Base-by-base conservation (phyloP, 2,329 filamentous ascomycete genomes). In the Exophiala phaeomuriformis region DNA sequence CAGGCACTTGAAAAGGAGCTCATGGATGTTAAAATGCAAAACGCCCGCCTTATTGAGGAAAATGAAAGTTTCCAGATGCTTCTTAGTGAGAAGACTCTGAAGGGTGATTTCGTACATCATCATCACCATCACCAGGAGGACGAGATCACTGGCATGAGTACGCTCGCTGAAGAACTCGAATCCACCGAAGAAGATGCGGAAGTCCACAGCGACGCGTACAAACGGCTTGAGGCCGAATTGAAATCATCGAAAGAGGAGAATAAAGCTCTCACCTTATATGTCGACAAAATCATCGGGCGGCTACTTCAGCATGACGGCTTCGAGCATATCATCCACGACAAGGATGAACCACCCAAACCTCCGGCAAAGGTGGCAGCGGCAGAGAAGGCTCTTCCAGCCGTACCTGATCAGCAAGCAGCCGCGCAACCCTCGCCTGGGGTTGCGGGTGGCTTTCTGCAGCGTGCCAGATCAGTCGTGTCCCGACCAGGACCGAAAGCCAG, bases 281-380 rank as follows among this genome's bases (percentile, higher is more conserved):
- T 98, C 76, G 95, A 97, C 80, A 95, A 93, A 74, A 97, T 98
- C 69, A 95, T 98, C 68, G 93, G 93, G 69, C 86, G 93, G 52
- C 81, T 98, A 42, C 79, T 98, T 58, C 87, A 95, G 67, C 88
- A 96, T 71, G 87, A 95, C 65, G 90, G 95, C 62, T 97, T 95
- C 63, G 91, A 98, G 72, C 84, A 88, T 58, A 95, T 64, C 46
- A 63, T 64, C 46, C 55, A 55, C 47, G 60, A 59, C 49, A 61
- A 58, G 43, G 72, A 74, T 29, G 73, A 75, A 29, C 65, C 68
- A 9, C 57, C 66, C 2, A 53, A 63, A 30, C 62, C 67, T 12
- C 66, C 66, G 47, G 52, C 63, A 35, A 68, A 69, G 31, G 79
- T 86, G 5, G 28, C 49, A 30, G 41, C 45, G 65, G 79, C 76